phyloP scores from a whole-genome alignment of 805 yeast species.

The Teunomyces cretensis region DNA sequence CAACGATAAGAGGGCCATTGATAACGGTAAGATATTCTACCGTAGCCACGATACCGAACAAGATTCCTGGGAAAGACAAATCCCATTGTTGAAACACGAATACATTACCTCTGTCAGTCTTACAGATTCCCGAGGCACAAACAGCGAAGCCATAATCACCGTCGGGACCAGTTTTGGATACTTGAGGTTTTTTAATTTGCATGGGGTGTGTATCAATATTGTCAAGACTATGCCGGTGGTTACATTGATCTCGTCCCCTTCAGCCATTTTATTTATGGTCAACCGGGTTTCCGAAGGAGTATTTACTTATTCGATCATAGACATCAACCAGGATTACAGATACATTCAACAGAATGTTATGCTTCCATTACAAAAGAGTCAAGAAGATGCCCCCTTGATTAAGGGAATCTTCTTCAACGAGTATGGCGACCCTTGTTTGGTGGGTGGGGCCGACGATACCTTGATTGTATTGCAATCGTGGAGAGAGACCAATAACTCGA shows the following conservation, averaged over 20 bases:
- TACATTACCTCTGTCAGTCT: constrained; percentile 67
- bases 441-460: constrained; percentile 70
- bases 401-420: constrained; percentile 81
- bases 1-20: constrained; percentile 15
- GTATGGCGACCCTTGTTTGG: constrained; percentile 87
- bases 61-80: constrained; percentile 69
- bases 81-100: constrained; percentile 57
- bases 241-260: constrained; percentile 63
- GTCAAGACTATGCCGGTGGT: constrained; percentile 73
- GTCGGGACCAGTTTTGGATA: constrained; percentile 79
- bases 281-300: constrained; percentile 36
- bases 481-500: constrained; percentile 72
- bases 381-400: constrained; percentile 38
- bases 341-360: constrained; percentile 40
- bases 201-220: constrained; percentile 70
- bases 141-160: constrained; percentile 45
- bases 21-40: constrained; percentile 51
- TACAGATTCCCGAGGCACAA: constrained; percentile 24
- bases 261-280: constrained; percentile 52
- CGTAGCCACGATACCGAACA: constrained; percentile 65
- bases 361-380: constrained; percentile 30
- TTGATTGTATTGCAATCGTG: constrained; percentile 72
- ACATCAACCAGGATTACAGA: constrained; percentile 41
- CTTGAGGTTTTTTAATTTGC: constrained; percentile 65
- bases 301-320: constrained; percentile 49